Evolutionary conservation across 306 rosid genomes (phyloP), one percentile per base, ranked within the genome.

Genomic region (Vigna nakashimae): DNA sequence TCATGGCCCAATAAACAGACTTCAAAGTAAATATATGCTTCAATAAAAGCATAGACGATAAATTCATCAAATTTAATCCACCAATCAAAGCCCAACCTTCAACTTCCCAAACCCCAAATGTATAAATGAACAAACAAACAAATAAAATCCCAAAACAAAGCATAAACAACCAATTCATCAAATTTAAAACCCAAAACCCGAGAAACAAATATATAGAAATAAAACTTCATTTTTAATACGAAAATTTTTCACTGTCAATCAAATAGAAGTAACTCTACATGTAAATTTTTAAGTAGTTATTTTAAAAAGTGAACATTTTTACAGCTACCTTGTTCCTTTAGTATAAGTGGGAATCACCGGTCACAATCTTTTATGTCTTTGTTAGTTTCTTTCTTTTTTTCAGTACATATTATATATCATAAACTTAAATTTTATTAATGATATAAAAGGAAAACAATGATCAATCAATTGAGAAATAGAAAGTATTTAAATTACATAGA

Each of bases 21-120:
- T 20, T 53, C 34, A 76, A 63, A 62, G n/a, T 51, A 68, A 49
- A 69, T 17, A 11, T 24, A 13, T 58, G 65, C 60, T 46, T 32
- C 24, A 59, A 55, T 8, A 10, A 26, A 5, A 16, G 24, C 17
- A 45, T 42, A 50, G 18, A 28, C 17, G 5, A 40, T 1, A 48
- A 32, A 8, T 59, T 59, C 71, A 79, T 89, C 91, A 76, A 70
- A 55, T 63, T 70, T 53, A 34, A 36, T 50, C 65, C 58, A 55
- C 52, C 13, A 48, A 17, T 55, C 55, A 76, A 76, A 82, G 9
- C 26, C 73, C 10, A 66, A 77, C 22, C 34, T 30, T 46, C 71
- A 69, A 69, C 34, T 49, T 45, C 14, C 16, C 18, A 56, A 68
- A 55, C 3, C 36, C 9, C 62, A 22, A 56, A 10, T 18, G 3